Conservation (phyloP, 805 yeast species). For the Nakazawaea anatomiae region DNA sequence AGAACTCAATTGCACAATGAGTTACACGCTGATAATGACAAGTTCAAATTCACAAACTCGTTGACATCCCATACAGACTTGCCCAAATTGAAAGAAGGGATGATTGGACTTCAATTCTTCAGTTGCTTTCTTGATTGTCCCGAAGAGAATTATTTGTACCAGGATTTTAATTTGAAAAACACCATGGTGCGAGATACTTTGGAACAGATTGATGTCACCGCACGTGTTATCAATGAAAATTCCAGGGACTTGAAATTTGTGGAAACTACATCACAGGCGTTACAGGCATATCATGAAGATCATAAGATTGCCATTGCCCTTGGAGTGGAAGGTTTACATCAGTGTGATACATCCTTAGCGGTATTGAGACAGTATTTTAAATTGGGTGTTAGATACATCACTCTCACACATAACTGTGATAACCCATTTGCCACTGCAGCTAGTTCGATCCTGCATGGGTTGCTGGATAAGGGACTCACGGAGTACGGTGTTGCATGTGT, state of each 20-base stretch:
- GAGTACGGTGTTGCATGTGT: constrained; percentile 33
- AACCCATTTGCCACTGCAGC: constrained; percentile 45
- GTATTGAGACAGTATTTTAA: constrained; percentile 35
- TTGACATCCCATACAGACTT: constrained; percentile 40
- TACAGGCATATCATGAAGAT: constrained; percentile 22
- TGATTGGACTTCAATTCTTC: constrained; percentile 45
- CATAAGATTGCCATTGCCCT: constrained; percentile 33
- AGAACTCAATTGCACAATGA: constrained; percentile 40
- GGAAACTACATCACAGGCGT: constrained; percentile 32
- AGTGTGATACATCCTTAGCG: constrained; percentile 33
- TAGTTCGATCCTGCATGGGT: constrained; percentile 33
- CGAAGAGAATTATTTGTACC: constrained; percentile 28
- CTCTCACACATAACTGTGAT: constrained; percentile 42
- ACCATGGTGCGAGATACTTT: constrained; percentile 44
- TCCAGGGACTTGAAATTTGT: constrained; percentile 35
- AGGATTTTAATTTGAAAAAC: constrained; percentile 38
- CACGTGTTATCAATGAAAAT: constrained; percentile 36
- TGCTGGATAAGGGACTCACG: constrained; percentile 34
- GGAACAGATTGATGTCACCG: constrained; percentile 47
- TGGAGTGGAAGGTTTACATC: constrained; percentile 43
- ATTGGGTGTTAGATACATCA: constrained; percentile 39
- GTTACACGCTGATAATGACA: constrained; percentile 24
- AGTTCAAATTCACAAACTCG: constrained; percentile 33
- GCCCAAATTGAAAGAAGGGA: constrained; percentile 34
- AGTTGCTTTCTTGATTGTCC: constrained; percentile 40